phyloP scores from a whole-genome alignment of 192 early-diverging fungal species.

The Umbelopsis ramanniana region DNA sequence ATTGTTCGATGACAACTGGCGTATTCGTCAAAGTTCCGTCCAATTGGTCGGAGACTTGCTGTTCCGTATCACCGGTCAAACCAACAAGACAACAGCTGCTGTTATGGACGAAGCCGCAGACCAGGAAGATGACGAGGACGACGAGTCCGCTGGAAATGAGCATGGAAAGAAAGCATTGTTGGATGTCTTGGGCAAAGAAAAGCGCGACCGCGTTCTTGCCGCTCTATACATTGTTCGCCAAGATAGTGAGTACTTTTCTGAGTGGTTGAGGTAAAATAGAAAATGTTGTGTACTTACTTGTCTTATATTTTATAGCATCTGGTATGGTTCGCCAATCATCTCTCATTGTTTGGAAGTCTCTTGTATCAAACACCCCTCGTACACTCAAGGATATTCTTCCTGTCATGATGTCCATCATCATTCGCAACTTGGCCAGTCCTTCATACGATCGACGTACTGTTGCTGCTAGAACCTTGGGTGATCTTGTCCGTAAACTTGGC shows the following conservation, averaged over 20 bases:
- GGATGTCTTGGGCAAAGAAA: conserved; percentile 83
- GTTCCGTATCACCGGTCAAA: conserved; percentile 88
- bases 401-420: conserved; percentile 89
- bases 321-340: conserved; percentile 87
- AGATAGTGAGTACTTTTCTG: conserved; percentile 56
- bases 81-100: conserved; percentile 59
- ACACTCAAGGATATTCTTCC: conserved; percentile 95
- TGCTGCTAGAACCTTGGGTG: conserved; percentile 90
- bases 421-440: conserved; percentile 76
- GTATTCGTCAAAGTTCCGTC: conserved; percentile 92
- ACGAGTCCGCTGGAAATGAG: conserved; percentile 62
- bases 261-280: not conserved
- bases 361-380: conserved; percentile 95
- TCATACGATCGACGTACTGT: conserved; percentile 81
- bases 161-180: conserved; percentile 69
- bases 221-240: conserved; percentile 91
- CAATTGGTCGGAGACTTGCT: conserved; percentile 95
- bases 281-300: not conserved
- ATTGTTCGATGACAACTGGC: conserved; percentile 92
- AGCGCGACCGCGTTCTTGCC: conserved; percentile 84
- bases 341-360: conserved; percentile 92
- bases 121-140: conserved; percentile 55
- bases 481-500: conserved; percentile 94
- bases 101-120: conserved; percentile 44
- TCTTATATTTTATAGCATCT: conserved; percentile 34